A percentile compares a stretch with the other conserved stretches of the same genome.
Conservation (phyloP, 2,329 filamentous ascomycete species). For the Neurospora crassa region DNA sequence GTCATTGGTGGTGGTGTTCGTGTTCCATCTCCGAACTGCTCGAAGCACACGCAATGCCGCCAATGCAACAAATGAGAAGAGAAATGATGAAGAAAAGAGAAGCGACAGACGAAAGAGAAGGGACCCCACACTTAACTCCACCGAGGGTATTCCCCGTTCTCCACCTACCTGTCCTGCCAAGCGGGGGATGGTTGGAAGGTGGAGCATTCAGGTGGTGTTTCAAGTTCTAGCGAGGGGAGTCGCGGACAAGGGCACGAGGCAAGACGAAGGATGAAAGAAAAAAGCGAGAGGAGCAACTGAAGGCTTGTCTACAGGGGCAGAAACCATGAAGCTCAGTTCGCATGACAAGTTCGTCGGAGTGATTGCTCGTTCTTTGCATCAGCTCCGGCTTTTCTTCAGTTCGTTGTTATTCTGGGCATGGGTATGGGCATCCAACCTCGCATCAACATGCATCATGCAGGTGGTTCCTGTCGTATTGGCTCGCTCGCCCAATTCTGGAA, state of each 20-base stretch:
- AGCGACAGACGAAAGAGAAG: background rate
- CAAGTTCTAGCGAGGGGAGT: constrained; percentile 1
- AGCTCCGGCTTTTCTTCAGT: background rate
- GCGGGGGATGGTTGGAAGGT: background rate
- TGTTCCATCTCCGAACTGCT: background rate
- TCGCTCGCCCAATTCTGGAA: background rate
- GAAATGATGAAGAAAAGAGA: background rate
- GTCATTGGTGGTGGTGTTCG: background rate
- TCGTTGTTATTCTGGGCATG: background rate
- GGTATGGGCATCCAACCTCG: background rate
- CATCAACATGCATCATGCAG: background rate
- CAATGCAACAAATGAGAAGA: background rate
- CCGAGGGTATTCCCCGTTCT: background rate
- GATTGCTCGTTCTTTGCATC: background rate
- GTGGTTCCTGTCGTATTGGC: background rate
- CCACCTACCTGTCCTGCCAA: background rate
- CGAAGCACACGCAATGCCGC: background rate
- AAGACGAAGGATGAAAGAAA: background rate
- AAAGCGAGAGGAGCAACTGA: background rate
- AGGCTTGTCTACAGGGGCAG: background rate
- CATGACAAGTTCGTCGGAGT: background rate
- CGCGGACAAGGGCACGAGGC: background rate
- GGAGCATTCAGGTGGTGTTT: constrained; percentile 4
- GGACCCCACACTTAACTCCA: background rate
- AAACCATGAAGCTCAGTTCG: background rate